Evolutionary conservation across 1,284 basidiomycete genomes (phyloP), one percentile per base, ranked within the genome.

Genomic region (Apiotrichum akiyoshidainum): DNA sequence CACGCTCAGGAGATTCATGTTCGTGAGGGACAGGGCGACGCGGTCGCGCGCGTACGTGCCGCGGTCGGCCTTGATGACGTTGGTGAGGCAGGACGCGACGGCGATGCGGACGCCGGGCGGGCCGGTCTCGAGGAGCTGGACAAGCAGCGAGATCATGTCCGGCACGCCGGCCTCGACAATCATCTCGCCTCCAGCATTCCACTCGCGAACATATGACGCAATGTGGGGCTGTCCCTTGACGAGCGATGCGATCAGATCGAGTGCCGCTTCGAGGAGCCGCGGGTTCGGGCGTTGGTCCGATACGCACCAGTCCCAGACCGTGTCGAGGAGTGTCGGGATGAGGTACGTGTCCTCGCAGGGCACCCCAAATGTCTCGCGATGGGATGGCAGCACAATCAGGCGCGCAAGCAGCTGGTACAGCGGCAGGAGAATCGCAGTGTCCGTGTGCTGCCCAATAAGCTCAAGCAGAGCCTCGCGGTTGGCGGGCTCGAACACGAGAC

Each of bases 211-310:
- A 14, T 54, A 34, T 3, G 44, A 49, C 12, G 71, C 68, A 10
- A 74, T 54, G 5, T 44, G 51, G 9, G 80, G 69, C 60, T 87
- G 88, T 58, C 89, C 89, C 66, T 85, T 85, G 17, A 84, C 81
- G 12, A 92, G 73, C 0, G 87, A 81, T 2, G 86, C 86, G n/a
- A 92, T 76, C 0, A 87, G 87, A 22, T 80, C 81, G 7, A 92
- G 74, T 0, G 82, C 84, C 0, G 87, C 86, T 75, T 90, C 89
- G 67, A 89, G 85, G 2, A 85, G 71, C 84, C 90, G 60, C 9
- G 55, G 59, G 51, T 70, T 78, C 78, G 3, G 79, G 71, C 58
- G 71, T 71, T 17, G 74, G 2, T 52, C 49, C 1, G 58, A 58
- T 1, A 31, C 31, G 44, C 57, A 69, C 10, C 75, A 57, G 52